Evolutionary conservation across 176 grass and related monocot genomes (phyloP), one percentile per base, ranked within the genome.

Genomic region (Lolium perenne): DNA sequence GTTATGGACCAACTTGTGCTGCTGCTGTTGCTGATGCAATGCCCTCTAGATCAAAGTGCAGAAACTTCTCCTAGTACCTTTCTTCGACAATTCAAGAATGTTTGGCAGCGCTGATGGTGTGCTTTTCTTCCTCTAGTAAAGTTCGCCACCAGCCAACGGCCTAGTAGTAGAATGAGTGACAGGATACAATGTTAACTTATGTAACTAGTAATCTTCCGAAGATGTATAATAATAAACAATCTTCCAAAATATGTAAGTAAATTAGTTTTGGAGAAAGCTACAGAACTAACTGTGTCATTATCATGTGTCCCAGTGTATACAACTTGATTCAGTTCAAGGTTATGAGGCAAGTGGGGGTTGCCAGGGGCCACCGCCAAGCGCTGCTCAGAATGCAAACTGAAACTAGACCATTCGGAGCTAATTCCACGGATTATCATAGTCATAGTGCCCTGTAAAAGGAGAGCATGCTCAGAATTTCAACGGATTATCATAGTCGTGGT

Each of bases 291-390:
- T 29, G 95, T 98, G 64, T 98, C 93, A 68, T 98, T 95, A 74
- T 98, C 95, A 86, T 95, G 95, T 60, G 95, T 98, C 87, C 95
- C 95, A 66, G 95, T 95, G 64, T 98, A 98, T 57, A 95, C 95
- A 71, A 98, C 93, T 95, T 95, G 95, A 76, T 98, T 84, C 48
- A 86, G 29, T 93, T 98, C 95, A 87, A 95, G 95, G 71, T 98
- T 98, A 86, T 98, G 95, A 53, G 32, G 91, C 83, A 98, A 93
- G 81, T 98, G 91, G 79, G 95, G 95, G 57, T 95, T 98, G 76
- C 85, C 89, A 74, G 89, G 84, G 80, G 80, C 91, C 93, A 82
- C 95, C 69, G 45, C 95, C 95, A 68, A 95, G 94, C 57, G 88
- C 95, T 98, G 84, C 41, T 17, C 10, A 23, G 67, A 38, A 82